Percentiles rank a stretch among this genome's conserved stretches.
phyloP scores from a whole-genome alignment of 257 asterid species.

The Solanum pinnatisectum region DNA sequence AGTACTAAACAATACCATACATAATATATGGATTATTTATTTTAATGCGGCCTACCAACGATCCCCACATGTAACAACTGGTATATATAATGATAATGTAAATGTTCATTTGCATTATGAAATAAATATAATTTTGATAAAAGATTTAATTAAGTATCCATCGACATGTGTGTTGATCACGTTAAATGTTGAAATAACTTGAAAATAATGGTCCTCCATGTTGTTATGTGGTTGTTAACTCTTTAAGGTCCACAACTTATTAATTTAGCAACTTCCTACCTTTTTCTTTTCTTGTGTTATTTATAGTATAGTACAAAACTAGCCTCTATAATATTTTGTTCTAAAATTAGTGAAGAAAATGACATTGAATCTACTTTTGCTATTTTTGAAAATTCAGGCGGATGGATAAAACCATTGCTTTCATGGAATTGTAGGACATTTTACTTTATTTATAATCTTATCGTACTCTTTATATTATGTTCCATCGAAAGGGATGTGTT shows the following conservation, averaged over 20 bases:
- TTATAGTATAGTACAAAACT: background rate
- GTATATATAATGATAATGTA: background rate
- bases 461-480: background rate
- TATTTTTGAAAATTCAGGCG: background rate
- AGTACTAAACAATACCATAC: too few relatives aligned
- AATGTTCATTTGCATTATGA: background rate
- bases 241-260: background rate
- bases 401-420: background rate
- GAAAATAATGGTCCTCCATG: background rate
- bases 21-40: too few relatives aligned
- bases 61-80: too few relatives aligned
- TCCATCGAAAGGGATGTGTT: background rate
- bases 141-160: background rate
- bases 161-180: background rate
- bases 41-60: too few relatives aligned
- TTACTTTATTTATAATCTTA: background rate
- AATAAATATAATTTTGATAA: background rate
- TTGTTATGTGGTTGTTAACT: background rate
- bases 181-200: background rate
- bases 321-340: background rate
- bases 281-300: background rate
- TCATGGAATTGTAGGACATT: background rate
- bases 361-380: background rate
- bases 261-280: background rate
- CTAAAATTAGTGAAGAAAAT: background rate